Evolutionary conservation across 2,329 filamentous ascomycete species (phyloP), one percentile per base, ranked within the genome.

Genomic region (Acrodontium crateriforme): DNA sequence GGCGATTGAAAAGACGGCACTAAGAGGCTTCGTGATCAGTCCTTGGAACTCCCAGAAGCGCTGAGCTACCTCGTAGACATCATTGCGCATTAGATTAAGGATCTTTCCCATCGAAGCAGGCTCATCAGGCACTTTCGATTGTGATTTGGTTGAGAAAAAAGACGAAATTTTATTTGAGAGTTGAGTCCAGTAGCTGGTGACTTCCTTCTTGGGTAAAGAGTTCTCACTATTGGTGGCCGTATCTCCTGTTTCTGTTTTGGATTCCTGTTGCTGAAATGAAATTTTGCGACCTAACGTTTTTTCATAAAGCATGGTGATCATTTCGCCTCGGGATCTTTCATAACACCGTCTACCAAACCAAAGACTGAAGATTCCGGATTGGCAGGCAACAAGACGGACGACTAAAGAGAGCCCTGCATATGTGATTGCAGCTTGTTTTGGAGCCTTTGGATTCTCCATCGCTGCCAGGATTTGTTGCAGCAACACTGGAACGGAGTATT

Each of bases 31-130:
- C 3, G 75, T 75, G 21, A 91, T 59, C 2, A 93, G 59, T n/a
- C 63, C 63, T 2, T 78, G 68, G 28, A 89, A 79, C 35, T 93
- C 84, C 84, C 84, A 93, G 43, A 93, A 89, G 23, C 60, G 53
- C 45, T 87, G 81, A 3, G 81, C 70, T 20, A 87, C 71, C 47
- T 85, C 78, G 46, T 87, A 89, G 0, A 78, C 80, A 49, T 89
- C 81, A 33, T 65, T 65, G 19, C 82, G 74, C 62, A 92, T 79
- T 2, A 93, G 56, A 43, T 92, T 93, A 35, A 93, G 67, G 28
- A 93, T 89, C 47, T 92, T 92, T 6, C 84, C 84, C 55, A 85
- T 87, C 0, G 80, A 83, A 0, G 84, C 82, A 2, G 78, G 69
- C 30, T 68, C 59, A 31, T 67, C 65, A 8, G 45, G 15, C 34